Evolutionary conservation across 2,329 filamentous ascomycete genomes (phyloP), one percentile per base, ranked within the genome.

Genomic region (Fusarium anthophilum): DNA sequence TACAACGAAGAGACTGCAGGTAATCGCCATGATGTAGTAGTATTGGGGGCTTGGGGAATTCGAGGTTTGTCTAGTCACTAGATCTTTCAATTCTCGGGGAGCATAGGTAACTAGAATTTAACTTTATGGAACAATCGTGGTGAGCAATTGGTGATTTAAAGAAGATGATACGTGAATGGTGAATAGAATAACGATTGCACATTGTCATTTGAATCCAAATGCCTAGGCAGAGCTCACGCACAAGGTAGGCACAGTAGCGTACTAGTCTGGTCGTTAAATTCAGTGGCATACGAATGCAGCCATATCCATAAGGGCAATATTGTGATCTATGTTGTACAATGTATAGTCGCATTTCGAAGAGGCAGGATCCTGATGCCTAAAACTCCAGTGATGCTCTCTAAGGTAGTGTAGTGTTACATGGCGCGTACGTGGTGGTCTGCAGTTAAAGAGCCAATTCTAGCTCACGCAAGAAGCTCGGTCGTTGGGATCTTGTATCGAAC

Each of bases 341-440:
- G 65, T 77, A 66, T 62, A 76, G 57, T 76, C 70, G 75, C 72
- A 75, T 72, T 65, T 66, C 50, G 69, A 60, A 67, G 63, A 67
- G 63, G 63, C 63, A 71, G 58, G 69, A 71, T 71, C 60, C 63
- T 56, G 39, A 50, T 35, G 63, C 79, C 73, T 72, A 28, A 76
- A 80, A 81, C 81, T 80, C 80, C 77, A 74, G 70, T 71, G 72
- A 79, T 79, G 76, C 69, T 73, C 76, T 72, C 32, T 66, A 76
- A 48, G 32, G 32, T 35, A 35, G 66, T 73, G 55, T 79, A 75
- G 68, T 80, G 72, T 77, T 82, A 81, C 77, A 81, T 62, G 66
- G 45, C 63, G 62, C 51, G 44, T 75, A 64, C 22, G 64, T 61
- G 26, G 45, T 57, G 32, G 57, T n/a, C 30, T 62, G 39, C 57